These are phyloP conservation scores for Poa annua DNA, from an alignment of 176 grass and related monocot species.

Conservation along the genomic window DNA sequence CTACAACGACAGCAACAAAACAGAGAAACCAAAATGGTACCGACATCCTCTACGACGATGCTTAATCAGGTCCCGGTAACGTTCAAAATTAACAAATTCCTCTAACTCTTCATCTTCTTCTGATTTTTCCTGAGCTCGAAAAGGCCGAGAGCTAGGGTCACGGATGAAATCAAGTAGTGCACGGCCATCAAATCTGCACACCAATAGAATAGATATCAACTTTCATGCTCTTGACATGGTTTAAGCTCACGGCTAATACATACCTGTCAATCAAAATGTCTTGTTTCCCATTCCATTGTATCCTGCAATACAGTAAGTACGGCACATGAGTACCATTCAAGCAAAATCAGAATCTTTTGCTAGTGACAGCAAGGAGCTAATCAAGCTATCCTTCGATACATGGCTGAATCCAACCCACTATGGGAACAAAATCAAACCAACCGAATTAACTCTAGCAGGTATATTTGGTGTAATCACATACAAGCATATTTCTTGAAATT, in stretches of 20 bases:
- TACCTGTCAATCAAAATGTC: constrained; percentile 98
- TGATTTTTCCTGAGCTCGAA: constrained; percentile 75
- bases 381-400: not conserved
- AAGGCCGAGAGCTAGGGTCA: constrained; percentile 63
- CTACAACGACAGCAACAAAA: constrained; percentile 40
- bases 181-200: constrained; percentile 95
- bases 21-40: constrained; percentile 87
- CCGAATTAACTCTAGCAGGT: not conserved
- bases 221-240: constrained; percentile 31
- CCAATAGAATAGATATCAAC: constrained; percentile 22
- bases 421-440: not conserved
- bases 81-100: constrained; percentile 99
- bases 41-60: constrained; percentile 99
- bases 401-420: not conserved
- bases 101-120: constrained; percentile 97
- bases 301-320: constrained; percentile 55
- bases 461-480: not conserved
- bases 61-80: constrained; percentile 99
- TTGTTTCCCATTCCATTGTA: constrained; percentile 96
- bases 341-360: not conserved
- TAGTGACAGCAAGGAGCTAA: constrained; percentile 20
- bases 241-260: constrained; percentile 10
- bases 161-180: constrained; percentile 97
- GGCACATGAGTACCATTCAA: constrained; percentile 26
- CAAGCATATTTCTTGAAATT: too few relatives aligned